Base-by-base conservation (phyloP, 2,329 filamentous ascomycete species). In the Diplodia scrobiculata region DNA sequence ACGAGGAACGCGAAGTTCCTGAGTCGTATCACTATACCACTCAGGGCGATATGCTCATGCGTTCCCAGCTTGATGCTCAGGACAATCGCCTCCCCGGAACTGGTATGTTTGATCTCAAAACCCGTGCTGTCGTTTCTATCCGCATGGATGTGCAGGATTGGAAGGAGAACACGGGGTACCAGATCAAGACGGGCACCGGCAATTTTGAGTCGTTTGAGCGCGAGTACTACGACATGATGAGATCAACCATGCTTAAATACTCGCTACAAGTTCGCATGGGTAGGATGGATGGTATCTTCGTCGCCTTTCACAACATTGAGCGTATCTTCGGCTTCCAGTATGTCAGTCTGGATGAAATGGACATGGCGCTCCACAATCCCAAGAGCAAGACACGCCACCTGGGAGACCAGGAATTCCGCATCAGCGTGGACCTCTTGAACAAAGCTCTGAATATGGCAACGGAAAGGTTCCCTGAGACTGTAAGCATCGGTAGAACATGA, bases 321-420 rank as follows among this genome's bases (percentile, higher is more conserved):
- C 90, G 93, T 65, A 96, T 99, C 59, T 99, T 99, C 75, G 95
- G 95, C 5, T 99, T 99, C 77, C 95, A 99, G 77, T 99, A 99
- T 75, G 85, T 99, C 68, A 88, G 88, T 67, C 79, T 98, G 14
- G 76, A 86, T 3, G 95, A 99, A 74, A 92, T 99, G 89, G 95
- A 99, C 75, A 75, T 83, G n/a, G 86, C 91, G 0, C 78, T 99
- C n/a, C 96, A 99, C 74, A 83, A 92, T 72, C 82, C 82, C 0
- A 74, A 78, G 1, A 45, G 54, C 7, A 21, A 17, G 38, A 54
- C 27, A 6, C 54, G 65, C 14, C 47, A 47, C 11, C 78, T 96
- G 5, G 96, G 96, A 25, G 89, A 97, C 73, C 81, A 84, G 54
- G 95, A 99, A 75, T 98, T 98, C 79, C 89, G 88, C 74, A 77